phyloP scores from a whole-genome alignment of 2,329 filamentous ascomycete genomes.

The Fusarium multiceps region DNA sequence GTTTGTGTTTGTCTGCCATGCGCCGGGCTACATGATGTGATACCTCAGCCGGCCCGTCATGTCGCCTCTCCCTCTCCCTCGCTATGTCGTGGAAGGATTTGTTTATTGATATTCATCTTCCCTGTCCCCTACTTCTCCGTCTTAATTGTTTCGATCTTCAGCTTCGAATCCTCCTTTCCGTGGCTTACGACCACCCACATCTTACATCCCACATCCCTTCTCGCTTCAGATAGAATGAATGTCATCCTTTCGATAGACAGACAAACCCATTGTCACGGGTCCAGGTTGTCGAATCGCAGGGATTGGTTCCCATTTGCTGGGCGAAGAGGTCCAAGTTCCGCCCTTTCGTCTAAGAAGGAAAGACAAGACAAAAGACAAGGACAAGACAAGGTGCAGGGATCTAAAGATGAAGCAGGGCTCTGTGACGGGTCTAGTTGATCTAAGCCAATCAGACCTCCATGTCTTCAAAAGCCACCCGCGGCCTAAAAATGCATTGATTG shows the following conservation, averaged over 20 bases:
- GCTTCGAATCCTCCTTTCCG: background rate
- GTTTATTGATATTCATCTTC: background rate
- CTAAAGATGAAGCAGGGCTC: constrained; percentile 25
- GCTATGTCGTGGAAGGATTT: background rate
- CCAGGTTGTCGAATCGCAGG: constrained; percentile 23
- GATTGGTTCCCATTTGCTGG: constrained; percentile 28
- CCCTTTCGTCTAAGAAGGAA: background rate
- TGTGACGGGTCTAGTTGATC: constrained; percentile 26
- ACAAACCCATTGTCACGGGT: constrained; percentile 30
- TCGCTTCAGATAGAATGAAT: constrained; percentile 6
- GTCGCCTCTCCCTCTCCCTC: constrained; percentile 7
- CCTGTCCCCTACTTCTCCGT: background rate
- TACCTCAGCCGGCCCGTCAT: constrained; percentile 32
- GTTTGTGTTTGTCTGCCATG: constrained; percentile 30
- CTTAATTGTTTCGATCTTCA: background rate
- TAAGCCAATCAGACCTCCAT: constrained; percentile 32
- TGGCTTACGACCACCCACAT: background rate
- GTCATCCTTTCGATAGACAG: background rate
- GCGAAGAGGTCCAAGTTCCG: background rate
- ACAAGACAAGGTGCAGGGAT: background rate
- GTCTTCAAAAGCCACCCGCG: constrained; percentile 37
- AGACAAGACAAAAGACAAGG: background rate
- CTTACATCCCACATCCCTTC: background rate
- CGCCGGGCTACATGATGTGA: constrained; percentile 32
- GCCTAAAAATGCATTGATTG: constrained; percentile 32